Conservation (phyloP, 148 eudicot genomes). For the Chenopodium quinoa region DNA sequence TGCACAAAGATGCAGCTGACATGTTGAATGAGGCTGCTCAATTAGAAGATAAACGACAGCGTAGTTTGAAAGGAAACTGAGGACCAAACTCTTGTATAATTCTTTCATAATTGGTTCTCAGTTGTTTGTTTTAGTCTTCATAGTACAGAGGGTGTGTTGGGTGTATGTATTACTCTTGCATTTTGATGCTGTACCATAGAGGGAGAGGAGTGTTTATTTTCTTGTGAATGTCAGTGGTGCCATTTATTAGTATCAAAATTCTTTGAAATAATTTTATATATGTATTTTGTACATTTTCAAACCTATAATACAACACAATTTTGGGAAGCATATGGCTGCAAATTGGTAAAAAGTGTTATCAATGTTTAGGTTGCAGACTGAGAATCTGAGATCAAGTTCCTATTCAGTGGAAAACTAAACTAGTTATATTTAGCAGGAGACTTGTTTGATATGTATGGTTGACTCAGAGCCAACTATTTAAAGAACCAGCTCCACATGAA, state of each 20-base stretch:
- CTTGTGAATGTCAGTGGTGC: conserved; percentile 12
- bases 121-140: conserved; percentile 22
- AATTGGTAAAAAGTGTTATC: neutral
- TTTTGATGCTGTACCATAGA: conserved; percentile 17
- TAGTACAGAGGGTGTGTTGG: conserved; percentile 18
- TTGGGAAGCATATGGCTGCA: neutral
- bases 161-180: conserved; percentile 28
- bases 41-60: conserved; percentile 70
- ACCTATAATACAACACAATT: conserved; percentile 23
- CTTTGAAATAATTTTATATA: conserved; percentile 11
- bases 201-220: conserved; percentile 10
- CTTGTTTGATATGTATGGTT: too few species aligned
- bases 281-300: conserved; percentile 13
- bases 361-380: too few species aligned
- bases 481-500: neutral
- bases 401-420: neutral
- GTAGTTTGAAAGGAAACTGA: conserved; percentile 36
- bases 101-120: conserved; percentile 18
- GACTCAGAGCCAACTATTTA: neutral
- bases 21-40: conserved; percentile 84
- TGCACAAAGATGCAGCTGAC: conserved; percentile 91
- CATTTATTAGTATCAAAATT: conserved; percentile 3
- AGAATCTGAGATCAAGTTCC: too few species aligned
- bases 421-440: too few species aligned
- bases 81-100: conserved; percentile 22